Percentiles rank a stretch among this genome's conserved stretches.
Evolutionary conservation across 306 rosid species (phyloP).

Genomic region (Echinosophora koreensis): DNA sequence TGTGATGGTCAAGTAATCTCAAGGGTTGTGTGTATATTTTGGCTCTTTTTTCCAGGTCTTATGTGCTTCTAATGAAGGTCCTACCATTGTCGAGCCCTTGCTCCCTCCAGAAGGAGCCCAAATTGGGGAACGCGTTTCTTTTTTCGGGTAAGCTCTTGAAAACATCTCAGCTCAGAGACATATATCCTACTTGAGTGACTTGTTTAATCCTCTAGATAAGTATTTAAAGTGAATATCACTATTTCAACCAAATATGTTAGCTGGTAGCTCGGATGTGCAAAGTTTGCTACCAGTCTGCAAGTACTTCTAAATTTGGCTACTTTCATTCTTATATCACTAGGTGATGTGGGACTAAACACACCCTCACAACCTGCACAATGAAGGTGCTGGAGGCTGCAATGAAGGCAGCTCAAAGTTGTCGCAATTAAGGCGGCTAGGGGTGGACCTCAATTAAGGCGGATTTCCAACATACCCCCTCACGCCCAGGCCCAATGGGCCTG

Average conservation of each 20-base stretch:
- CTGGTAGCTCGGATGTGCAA: no score
- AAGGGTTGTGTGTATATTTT: constrained; percentile 37
- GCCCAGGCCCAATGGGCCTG: no score
- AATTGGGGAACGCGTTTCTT: constrained; percentile 79
- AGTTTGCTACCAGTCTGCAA: no score
- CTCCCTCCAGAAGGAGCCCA: constrained; percentile 91
- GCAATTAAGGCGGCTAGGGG: no score
- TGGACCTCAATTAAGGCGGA: no score
- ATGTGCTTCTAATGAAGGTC: constrained; percentile 91
- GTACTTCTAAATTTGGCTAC: no score
- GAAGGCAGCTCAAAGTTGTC: no score
- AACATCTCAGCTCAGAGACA: constrained; percentile 26
- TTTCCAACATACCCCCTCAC: no score
- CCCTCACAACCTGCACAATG: no score
- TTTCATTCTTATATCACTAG: no score
- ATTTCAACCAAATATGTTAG: background rate
- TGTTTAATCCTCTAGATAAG: constrained; percentile 26
- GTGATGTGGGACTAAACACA: no score
- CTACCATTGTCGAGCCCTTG: constrained; percentile 85
- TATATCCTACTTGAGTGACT: background rate
- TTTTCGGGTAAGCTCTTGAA: constrained; percentile 71
- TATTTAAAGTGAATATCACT: constrained; percentile 19
- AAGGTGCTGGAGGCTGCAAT: no score
- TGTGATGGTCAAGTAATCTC: constrained; percentile 27
- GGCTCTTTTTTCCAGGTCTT: constrained; percentile 67